A percentile compares a stretch with the other conserved stretches of the same genome.
Evolutionary conservation across 768 basidiomycete genomes (phyloP).

Genomic region (Termitomyces sp.): DNA sequence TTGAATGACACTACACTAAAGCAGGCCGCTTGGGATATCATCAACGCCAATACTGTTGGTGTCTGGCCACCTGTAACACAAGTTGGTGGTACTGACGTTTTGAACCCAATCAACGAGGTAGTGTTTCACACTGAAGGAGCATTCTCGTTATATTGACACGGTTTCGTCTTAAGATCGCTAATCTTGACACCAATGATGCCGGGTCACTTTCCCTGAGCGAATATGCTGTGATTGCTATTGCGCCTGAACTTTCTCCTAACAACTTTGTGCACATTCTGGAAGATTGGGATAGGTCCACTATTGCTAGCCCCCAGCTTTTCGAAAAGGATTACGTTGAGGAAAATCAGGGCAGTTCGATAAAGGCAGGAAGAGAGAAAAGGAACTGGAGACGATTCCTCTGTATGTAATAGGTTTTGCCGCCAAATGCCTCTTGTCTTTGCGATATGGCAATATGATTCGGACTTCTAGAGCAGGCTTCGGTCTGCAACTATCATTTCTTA

Average conservation of each 20-base stretch:
- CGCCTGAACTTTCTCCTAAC: conserved; percentile 27
- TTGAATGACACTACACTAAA: conserved; percentile 21
- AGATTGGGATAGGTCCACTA: conserved; percentile 15
- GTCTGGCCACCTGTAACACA: conserved; percentile 32
- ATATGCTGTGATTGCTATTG: conserved; percentile 31
- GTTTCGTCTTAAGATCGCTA: conserved; percentile 21
- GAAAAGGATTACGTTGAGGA: neutral
- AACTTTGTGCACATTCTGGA: neutral
- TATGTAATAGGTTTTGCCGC: neutral
- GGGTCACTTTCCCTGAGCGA: conserved; percentile 26
- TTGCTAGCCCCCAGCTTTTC: conserved; percentile 10
- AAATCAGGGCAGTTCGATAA: neutral
- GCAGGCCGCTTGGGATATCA: conserved; percentile 29
- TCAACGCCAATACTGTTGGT: conserved; percentile 25
- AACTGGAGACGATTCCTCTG: conserved; percentile 5
- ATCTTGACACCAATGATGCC: conserved; percentile 31
- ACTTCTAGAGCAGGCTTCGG: too few species aligned
- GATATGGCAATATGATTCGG: neutral
- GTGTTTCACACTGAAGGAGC: neutral
- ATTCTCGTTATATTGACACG: neutral
- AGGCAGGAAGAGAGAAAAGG: neutral
- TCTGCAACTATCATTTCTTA: too few species aligned
- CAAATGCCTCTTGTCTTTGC: neutral
- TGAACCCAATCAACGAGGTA: conserved; percentile 40
- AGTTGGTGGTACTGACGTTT: conserved; percentile 38